phyloP scores from a whole-genome alignment of 2,329 filamentous ascomycete genomes.

The Trichoderma koningiopsis region DNA sequence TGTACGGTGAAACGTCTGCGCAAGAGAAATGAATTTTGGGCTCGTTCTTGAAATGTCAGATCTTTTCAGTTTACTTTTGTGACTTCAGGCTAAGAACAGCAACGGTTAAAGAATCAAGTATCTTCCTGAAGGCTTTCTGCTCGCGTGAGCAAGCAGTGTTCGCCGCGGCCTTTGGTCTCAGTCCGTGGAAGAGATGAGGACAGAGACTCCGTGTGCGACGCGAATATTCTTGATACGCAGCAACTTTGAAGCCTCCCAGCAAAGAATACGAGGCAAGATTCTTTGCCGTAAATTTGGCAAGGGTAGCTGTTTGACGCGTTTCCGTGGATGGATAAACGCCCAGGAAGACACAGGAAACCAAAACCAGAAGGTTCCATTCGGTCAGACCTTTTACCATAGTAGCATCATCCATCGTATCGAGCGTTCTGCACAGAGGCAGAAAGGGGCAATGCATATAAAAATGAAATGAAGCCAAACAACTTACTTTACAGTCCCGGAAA shows the following conservation, averaged over 20 bases:
- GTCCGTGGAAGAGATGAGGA: slow-evolving; percentile 48
- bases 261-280: not conserved
- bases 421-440: not conserved
- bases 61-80: slow-evolving; percentile 70
- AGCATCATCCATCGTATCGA: slow-evolving; percentile 52
- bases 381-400: slow-evolving; percentile 67
- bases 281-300: not conserved
- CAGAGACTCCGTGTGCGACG: slow-evolving; percentile 57
- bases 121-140: slow-evolving; percentile 14
- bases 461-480: not conserved
- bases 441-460: not conserved
- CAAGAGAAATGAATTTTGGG: not conserved
- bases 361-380: slow-evolving; percentile 52
- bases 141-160: slow-evolving; percentile 42
- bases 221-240: slow-evolving; percentile 21
- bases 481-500: not conserved
- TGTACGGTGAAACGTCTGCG: not conserved
- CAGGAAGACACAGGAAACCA: slow-evolving; percentile 33
- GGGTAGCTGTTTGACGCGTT: slow-evolving; percentile 1
- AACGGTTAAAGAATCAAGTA: slow-evolving; percentile 49
- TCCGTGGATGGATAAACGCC: slow-evolving; percentile 3
- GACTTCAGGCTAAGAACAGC: slow-evolving; percentile 54
- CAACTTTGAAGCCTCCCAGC: not conserved
- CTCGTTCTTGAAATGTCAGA: slow-evolving; percentile 54
- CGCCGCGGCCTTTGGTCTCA: slow-evolving; percentile 63